These are phyloP conservation scores for Oxalis stricta DNA, from an alignment of 441 rosid species.

Conservation along the genomic window DNA sequence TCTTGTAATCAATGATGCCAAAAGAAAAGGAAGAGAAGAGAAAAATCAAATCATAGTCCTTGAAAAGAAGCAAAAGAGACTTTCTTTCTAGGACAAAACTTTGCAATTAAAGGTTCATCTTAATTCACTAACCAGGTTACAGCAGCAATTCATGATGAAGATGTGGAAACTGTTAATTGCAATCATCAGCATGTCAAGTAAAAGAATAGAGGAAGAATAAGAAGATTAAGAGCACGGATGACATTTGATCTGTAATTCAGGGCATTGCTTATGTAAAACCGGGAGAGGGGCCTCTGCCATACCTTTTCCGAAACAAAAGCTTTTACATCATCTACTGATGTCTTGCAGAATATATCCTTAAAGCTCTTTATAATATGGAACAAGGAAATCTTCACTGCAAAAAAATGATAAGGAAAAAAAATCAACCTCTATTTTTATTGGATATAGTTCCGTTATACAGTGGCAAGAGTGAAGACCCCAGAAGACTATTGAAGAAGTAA, in stretches of 20 bases:
- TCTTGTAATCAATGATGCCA: not conserved
- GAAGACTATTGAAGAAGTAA: constrained; percentile 5
- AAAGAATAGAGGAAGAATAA: not conserved
- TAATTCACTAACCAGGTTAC: not conserved
- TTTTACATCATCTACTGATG: constrained; percentile 10
- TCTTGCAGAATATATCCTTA: constrained; percentile 12
- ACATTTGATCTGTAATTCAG: constrained; percentile 4
- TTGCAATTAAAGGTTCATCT: not conserved
- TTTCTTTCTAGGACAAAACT: not conserved
- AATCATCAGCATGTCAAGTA: not conserved
- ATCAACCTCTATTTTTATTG: constrained; percentile 4
- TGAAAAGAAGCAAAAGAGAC: not conserved
- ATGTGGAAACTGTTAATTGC: not conserved
- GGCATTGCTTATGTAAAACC: constrained; percentile 5
- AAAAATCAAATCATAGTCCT: not conserved
- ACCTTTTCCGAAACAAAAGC: constrained; percentile 9
- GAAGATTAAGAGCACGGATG: not conserved
- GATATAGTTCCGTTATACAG: constrained; percentile 12
- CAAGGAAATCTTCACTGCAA: constrained; percentile 13
- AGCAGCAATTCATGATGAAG: not conserved
- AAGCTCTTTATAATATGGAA: constrained; percentile 12
- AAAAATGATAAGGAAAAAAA: not conserved
- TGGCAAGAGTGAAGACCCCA: not conserved
- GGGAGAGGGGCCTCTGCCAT: constrained; percentile 13
- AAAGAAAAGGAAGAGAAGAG: too few species aligned